Base-by-base conservation (phyloP, 2,329 filamentous ascomycete genomes). In the Corinectria fuckeliana region DNA sequence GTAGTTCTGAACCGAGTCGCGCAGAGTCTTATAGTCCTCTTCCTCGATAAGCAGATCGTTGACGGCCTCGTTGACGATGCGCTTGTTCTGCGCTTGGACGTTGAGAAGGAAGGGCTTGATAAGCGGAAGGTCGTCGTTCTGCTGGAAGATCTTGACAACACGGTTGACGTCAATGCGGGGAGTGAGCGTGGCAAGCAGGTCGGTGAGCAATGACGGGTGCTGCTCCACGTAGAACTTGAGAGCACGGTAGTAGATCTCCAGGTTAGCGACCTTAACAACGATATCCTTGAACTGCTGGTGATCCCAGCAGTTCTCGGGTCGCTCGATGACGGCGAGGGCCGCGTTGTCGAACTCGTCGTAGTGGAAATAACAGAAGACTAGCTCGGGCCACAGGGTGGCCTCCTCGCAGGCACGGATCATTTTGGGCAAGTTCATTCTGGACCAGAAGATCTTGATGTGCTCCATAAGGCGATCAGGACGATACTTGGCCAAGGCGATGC, bases 261-360 rank as follows among this genome's bases (percentile, higher is more conserved):
- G 81, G 80, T 99, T 99, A 72, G 93, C 92, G 66, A 97, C 94
- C 86, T 99, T 99, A 80, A 97, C 88, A 57, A 97, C 85, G 50
- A 96, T 98, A 75, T 99, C 96, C 85, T 99, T 99, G 88, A 99
- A 99, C 48, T 96, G 95, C 76, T 97, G 93, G 80, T 99, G 95
- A 77, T 99, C 96, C 95, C 95, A 99, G 1, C 95, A 93, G 82
- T 98, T 96, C 67, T 96, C 90, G 11, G 95, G 91, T 69, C 93
- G 92, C 82, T 99, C 95, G 87, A 99, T 99, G 82, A 99, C 97
- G 16, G 95, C 92, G 54, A 99, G 85, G 47, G 93, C 93, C 42
- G 95, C 95, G 73, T 99, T 98, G 78, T 99, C 96, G 78, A 91
- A 97, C 75, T 99, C 96, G 67, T 99, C 96, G 72, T 97, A 98